Evolutionary conservation across 768 basidiomycete genomes (phyloP).

Genomic region (Flagelloscypha sp.): DNA sequence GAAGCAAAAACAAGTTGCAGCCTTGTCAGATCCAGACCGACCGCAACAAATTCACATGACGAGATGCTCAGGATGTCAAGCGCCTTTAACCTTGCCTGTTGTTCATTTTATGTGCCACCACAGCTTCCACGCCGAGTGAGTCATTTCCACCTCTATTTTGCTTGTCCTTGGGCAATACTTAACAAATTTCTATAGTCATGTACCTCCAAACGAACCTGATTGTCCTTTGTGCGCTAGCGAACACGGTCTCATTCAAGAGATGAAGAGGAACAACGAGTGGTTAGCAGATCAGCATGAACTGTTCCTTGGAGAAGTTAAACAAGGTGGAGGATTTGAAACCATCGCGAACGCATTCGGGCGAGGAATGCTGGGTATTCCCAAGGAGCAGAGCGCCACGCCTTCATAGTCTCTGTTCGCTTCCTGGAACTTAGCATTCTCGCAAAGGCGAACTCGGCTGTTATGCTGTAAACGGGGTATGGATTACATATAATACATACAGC

Average conservation of each 20-base stretch:
- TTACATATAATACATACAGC: too few relatives aligned
- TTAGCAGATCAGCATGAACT: constrained; percentile 77
- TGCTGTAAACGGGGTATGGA: too few relatives aligned
- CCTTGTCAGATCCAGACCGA: constrained; percentile 67
- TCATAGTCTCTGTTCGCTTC: too few relatives aligned
- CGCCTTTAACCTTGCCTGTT: constrained; percentile 85
- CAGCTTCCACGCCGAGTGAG: constrained; percentile 89
- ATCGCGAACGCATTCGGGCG: constrained; percentile 64
- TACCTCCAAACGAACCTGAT: constrained; percentile 83
- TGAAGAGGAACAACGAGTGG: constrained; percentile 77
- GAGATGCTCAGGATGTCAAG: constrained; percentile 82
- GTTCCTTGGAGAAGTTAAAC: constrained; percentile 68
- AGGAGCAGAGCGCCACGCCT: too few relatives aligned
- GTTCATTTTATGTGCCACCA: constrained; percentile 99
- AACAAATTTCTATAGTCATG: constrained; percentile 47
- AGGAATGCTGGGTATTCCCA: constrained; percentile 58
- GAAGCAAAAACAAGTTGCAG: constrained; percentile 75
- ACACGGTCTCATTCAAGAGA: constrained; percentile 84
- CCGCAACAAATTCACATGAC: constrained; percentile 93
- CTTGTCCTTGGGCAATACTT: not conserved
- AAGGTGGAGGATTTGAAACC: constrained; percentile 59
- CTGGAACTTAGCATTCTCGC: too few relatives aligned
- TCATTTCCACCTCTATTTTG: not conserved
- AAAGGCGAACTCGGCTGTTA: too few relatives aligned
- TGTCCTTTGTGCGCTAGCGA: constrained; percentile 86